Evolutionary conservation across 352 stramenopile species (phyloP), one percentile per base, ranked within the genome.

Genomic region (Pythium oligandrum): DNA sequence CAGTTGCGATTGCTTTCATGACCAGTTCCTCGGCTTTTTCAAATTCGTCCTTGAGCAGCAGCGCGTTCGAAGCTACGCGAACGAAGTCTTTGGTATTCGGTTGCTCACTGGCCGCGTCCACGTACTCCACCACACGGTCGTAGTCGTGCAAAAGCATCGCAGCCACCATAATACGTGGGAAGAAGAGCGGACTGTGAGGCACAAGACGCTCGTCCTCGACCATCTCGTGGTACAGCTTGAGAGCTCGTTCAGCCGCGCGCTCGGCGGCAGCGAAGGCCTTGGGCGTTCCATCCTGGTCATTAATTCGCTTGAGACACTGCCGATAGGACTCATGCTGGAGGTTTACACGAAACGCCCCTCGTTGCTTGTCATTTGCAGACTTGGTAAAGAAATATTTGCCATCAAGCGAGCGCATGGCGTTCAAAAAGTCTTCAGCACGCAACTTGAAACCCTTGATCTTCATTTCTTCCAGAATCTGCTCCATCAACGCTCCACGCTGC

Each of bases 371-470:
- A 6, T 53, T 60, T 9, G 43, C 8, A 12, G 55, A 44, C 31
- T 46, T 37, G 4, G 32, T 66, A 37, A 74, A 33, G 47, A 69
- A 86, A 44, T 85, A 87, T 5, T 60, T 44, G 26, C 61, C 51
- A 48, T 89, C 78, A 36, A 81, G 75, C 30, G 74, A 49, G 30
- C 66, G 62, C 40, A 84, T 75, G 17, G 73, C 75, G 35, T 67
- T 64, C 43, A 78, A 38, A 55, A 86, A 87, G 55, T 87, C 75
- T 0, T 67, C 60, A 2, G 55, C 52, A 45, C 78, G 75, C 42
- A 87, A 42, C 44, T 81, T 83, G 55, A 78, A 87, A 8, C 78
- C 75, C 40, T 89, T 86, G 40, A 86, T 50, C 49, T 80, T 79
- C 75, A 87, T 87, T 40, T 84, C 75, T 39, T 83, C 61, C 17